These are phyloP conservation scores for Cryptosporidium meleagridis DNA, from an alignment of 169 alveolate genomes.

Conservation along the genomic window DNA sequence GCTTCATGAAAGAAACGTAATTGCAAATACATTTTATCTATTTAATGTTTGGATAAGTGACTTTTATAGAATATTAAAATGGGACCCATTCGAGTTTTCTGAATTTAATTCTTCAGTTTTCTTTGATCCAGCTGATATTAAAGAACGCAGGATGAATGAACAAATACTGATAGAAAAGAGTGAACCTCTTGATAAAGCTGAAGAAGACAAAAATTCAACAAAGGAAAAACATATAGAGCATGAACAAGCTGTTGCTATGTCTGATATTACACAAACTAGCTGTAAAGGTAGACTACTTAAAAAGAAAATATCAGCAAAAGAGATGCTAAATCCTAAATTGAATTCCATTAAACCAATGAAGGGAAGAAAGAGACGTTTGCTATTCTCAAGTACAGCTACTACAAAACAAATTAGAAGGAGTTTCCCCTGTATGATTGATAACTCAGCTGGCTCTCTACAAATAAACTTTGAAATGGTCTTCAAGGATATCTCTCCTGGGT, in stretches of 20 bases:
- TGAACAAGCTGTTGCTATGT: neutral
- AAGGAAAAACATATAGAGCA: neutral
- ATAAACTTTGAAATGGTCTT: neutral
- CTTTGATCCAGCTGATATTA: neutral
- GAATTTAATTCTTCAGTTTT: constrained; percentile 20
- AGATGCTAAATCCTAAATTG: constrained; percentile 55
- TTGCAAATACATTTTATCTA: constrained; percentile 22
- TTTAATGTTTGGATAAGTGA: constrained; percentile 28
- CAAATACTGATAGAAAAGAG: neutral
- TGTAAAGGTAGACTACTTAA: constrained; percentile 30
- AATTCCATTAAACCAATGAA: constrained; percentile 12
- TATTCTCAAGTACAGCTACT: neutral
- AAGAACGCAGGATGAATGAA: neutral
- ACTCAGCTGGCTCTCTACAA: constrained; percentile 8
- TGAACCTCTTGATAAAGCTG: neutral
- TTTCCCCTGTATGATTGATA: neutral
- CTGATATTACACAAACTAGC: constrained; percentile 35
- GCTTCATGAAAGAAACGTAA: constrained; percentile 52
- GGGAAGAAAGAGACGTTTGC: constrained; percentile 39
- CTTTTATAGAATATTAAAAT: constrained; percentile 27
- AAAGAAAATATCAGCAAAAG: constrained; percentile 47
- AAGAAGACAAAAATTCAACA: neutral
- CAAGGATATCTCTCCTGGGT: neutral
- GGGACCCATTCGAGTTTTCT: constrained; percentile 13
- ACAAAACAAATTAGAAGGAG: constrained; percentile 28